Conservation (phyloP, 768 basidiomycete genomes). For the Amanita muscaria region DNA sequence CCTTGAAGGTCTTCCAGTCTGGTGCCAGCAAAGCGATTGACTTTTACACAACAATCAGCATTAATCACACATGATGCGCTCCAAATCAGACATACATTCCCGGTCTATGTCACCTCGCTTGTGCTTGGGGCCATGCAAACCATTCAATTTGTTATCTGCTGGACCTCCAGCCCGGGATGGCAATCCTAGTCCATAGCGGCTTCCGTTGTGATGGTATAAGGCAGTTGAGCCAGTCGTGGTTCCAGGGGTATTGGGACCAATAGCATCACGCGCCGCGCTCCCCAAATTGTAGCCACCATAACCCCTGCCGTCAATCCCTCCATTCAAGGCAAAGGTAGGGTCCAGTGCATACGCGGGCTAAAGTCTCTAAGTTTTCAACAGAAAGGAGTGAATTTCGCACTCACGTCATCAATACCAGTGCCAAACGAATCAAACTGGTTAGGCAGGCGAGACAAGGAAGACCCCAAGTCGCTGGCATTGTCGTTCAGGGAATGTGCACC, state of each 20-base stretch:
- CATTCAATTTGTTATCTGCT: constrained; percentile 78
- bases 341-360: constrained; percentile 47
- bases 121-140: constrained; percentile 87
- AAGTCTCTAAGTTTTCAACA: constrained; percentile 18
- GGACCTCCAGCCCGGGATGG: constrained; percentile 40
- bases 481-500: constrained; percentile 42
- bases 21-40: constrained; percentile 95
- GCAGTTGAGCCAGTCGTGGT: constrained; percentile 60
- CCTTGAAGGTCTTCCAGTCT: constrained; percentile 92
- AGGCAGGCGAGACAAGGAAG: constrained; percentile 63
- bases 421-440: constrained; percentile 47
- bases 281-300: constrained; percentile 57
- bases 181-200: constrained; percentile 66
- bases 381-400: constrained; percentile 8
- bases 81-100: constrained; percentile 43
- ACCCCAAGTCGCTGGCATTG: constrained; percentile 53
- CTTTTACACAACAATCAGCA: constrained; percentile 28
- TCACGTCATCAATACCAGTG: constrained; percentile 53
- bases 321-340: constrained; percentile 40
- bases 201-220: constrained; percentile 66
- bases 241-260: constrained; percentile 17
- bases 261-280: constrained; percentile 28
- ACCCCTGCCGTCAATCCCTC: constrained; percentile 40
- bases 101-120: constrained; percentile 91
- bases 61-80: neutral